Evolutionary conservation across 176 grass and related monocot species (phyloP), one percentile per base, ranked within the genome.

Genomic region (Calamus simplicifolius): DNA sequence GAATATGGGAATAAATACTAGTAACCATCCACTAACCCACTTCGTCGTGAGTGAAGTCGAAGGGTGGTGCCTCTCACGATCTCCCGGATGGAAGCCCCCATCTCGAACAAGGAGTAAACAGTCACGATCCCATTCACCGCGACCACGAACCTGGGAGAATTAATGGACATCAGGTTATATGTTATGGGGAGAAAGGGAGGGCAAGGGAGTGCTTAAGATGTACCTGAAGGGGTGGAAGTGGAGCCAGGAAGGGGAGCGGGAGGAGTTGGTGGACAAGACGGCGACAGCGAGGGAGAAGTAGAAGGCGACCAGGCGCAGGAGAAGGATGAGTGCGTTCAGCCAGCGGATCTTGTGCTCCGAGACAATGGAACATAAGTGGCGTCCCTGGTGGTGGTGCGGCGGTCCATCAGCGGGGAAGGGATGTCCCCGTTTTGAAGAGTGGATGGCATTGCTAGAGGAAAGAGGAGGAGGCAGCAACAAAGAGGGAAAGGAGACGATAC

Each of bases 11-110:
- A 12, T 43, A 43, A 43, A 43, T 10, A 43, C 2, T 12, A 12
- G 7, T 43, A n/a, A n/a, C n/a, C n/a, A n/a, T n/a, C n/a, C 35
- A 12, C 35, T 5, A 17, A 4, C 4, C 52, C 50, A 93, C 88
- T 77, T 96, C 86, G 63, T 96, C 92, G 84, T 90, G 92, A 5
- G 56, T 68, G 74, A 90, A 96, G 73, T 96, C 92, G 78, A 90
- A 81, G 83, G 58, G 91, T 96, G 63, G 29, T 16, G 14, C 86
- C 80, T 6, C 57, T 35, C 18, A 70, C 23, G 61, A 61, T 75
- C 83, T 96, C 91, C 80, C 86, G 82, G 30, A 69, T 56, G 53
- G 77, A 77, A 17, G 78, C 83, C 57, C 16, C 75, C 8, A 79
- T 71, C 77, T 96, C 80, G 62, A 88, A 54, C 72, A 78, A 71